Evolutionary conservation across 345 rosid species (phyloP), one percentile per base, ranked within the genome.

Genomic region (Microcos paniculata): DNA sequence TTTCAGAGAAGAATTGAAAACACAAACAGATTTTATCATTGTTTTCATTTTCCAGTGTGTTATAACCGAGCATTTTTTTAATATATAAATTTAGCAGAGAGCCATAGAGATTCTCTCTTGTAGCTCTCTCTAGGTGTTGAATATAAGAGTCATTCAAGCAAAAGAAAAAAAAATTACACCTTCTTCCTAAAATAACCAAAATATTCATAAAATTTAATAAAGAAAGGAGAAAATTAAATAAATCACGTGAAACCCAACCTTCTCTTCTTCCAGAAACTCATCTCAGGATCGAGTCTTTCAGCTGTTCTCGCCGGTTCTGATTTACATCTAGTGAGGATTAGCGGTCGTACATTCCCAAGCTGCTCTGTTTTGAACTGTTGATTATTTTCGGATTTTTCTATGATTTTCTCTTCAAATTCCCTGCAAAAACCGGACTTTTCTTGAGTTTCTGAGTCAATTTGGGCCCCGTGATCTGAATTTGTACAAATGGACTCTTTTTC

Each of bases 231-330:
- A 59, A 82, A 52, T 61, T 7, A 48, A 40, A 64, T 59, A 76
- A 80, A 76, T 88, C 81, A 92, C 72, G 87, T 83, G 82, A 85
- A 82, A 73, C 84, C 94, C 87, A 89, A 87, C 85, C 92, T 90
- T 78, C 76, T 84, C 74, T 85, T 86, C 82, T 80, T 86, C 83
- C 80, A 77, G 78, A 86, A 81, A 79, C 61, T 75, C 72, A 78
- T 43, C 61, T 88, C 88, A 33, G 85, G 86, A 62, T 86, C 84
- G 28, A 89, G 87, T 76, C 82, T 87, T 79, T 82, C 88, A 13
- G 82, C 91, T 45, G 80, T 85, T 80, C 92, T 89, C 49, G 95
- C 90, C 81, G 98, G 98, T 76, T 89, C 98, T 18, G 98, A 92
- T 65, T 94, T 92, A 82, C 98, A 87, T 71, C 98, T 83, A 42